These are phyloP conservation scores for Kwoniella newhampshirensis DNA, from an alignment of 768 basidiomycete genomes.

Conservation along the genomic window DNA sequence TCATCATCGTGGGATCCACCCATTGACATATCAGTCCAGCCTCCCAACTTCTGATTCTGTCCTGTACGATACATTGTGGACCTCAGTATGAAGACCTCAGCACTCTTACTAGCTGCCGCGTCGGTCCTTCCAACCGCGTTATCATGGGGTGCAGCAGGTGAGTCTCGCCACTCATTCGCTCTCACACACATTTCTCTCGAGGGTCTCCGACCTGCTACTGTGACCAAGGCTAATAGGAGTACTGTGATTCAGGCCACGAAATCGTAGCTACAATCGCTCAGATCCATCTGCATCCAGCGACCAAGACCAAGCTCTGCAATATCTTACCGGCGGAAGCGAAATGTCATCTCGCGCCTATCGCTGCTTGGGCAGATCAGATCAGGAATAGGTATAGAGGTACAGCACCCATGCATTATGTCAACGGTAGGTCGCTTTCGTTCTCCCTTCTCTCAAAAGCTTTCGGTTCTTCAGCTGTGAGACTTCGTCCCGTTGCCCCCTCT, in stretches of 20 bases:
- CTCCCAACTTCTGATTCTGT: too few species aligned
- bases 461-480: too few species aligned
- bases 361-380: constrained; percentile 82
- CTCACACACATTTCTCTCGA: not conserved
- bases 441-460: too few species aligned
- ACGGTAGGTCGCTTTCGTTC: constrained; percentile 40
- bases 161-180: not conserved
- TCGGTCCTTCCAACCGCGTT: constrained; percentile 27
- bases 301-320: constrained; percentile 65
- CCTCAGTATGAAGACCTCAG: not conserved
- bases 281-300: constrained; percentile 75
- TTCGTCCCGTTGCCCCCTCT: too few species aligned
- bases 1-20: too few species aligned
- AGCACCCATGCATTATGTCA: constrained; percentile 53
- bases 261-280: constrained; percentile 92
- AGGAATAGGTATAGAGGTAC: constrained; percentile 54
- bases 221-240: not conserved
- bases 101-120: constrained; percentile 4
- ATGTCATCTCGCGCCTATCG: constrained; percentile 79
- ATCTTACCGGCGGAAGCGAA: constrained; percentile 63
- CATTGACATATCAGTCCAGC: too few species aligned
- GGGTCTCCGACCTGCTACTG: not conserved
- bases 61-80: too few species aligned
- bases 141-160: constrained; percentile 54
- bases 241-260: constrained; percentile 68